phyloP scores from a whole-genome alignment of 2,329 filamentous ascomycete species.

The Cryoendolithus antarcticus region DNA sequence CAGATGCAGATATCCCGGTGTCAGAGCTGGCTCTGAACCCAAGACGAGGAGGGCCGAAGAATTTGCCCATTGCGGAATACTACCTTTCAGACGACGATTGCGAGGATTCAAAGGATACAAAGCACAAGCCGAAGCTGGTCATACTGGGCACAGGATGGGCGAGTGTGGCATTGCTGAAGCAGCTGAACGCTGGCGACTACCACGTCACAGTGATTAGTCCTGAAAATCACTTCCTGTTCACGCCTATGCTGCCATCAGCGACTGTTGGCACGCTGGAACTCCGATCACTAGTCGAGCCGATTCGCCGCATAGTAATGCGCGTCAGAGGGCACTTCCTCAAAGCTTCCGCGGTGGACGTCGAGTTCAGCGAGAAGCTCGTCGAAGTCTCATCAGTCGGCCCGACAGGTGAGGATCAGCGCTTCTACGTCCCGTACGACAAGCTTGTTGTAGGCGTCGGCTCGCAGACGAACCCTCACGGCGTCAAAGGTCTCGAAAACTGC shows the following conservation, averaged over 20 bases:
- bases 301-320: slow-evolving; percentile 67
- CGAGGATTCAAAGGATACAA: slow-evolving; percentile 54
- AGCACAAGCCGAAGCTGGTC: slow-evolving; percentile 84
- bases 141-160: slow-evolving; percentile 93
- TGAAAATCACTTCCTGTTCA: slow-evolving; percentile 95
- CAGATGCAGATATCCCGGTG: slow-evolving; percentile 63
- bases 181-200: slow-evolving; percentile 79
- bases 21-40: slow-evolving; percentile 73
- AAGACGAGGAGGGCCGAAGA: slow-evolving; percentile 78
- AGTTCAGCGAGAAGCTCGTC: slow-evolving; percentile 82
- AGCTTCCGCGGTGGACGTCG: slow-evolving; percentile 74
- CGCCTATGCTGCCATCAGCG: slow-evolving; percentile 91
- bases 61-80: slow-evolving; percentile 78
- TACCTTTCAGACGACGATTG: slow-evolving; percentile 82
- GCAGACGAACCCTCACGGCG: slow-evolving; percentile 85
- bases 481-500: slow-evolving; percentile 86
- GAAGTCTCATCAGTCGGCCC: slow-evolving; percentile 67
- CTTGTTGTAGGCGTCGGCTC: slow-evolving; percentile 86
- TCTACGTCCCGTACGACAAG: slow-evolving; percentile 97
- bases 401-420: slow-evolving; percentile 60
- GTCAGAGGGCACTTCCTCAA: slow-evolving; percentile 83
- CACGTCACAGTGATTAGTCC: slow-evolving; percentile 93
- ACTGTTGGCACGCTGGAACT: slow-evolving; percentile 92
- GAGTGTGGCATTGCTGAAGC: slow-evolving; percentile 81
- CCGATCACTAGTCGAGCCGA: slow-evolving; percentile 82